Evolutionary conservation across 225 moss, liverwort and hornwort species (phyloP), one percentile per base, ranked within the genome.

Genomic region (Pseudoscleropodium purum): DNA sequence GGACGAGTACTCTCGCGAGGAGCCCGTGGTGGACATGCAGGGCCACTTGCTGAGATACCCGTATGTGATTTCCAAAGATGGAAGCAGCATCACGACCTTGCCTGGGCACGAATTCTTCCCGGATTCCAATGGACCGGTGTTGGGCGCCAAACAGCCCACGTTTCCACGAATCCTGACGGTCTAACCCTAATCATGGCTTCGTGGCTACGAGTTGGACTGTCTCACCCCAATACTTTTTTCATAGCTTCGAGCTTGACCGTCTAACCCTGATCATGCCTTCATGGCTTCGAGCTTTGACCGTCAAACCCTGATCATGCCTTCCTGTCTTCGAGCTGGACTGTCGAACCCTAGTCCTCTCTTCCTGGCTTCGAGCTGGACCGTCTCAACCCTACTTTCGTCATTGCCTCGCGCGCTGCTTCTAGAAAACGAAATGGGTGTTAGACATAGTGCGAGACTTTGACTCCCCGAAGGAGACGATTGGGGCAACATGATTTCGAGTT

Each of bases 41-140:
- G 95, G 94, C 5, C 95, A 95, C 65, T 74, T 95, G 78, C 52
- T 95, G 88, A 89, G 85, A 45, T 95, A 93, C 88, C 95, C 95
- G 9, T 93, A 94, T 54, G 57, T 57, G 63, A 87, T 95, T 65
- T 86, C 85, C 6, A 74, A 90, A 34, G 94, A 92, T 26, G 89
- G 89, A 51, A 94, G 90, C 70, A 92, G 49, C 82, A 89, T 95
- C 67, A 61, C 57, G 11, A 64, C 83, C 85, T 47, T 92, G 41
- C 93, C 92, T 1, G 92, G 95, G 6, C 92, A 90, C 41, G 93
- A 93, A 73, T 88, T 70, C 83, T 95, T 92, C 76, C 95, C 95
- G 5, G 95, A 95, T 66, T 91, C 93, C 57, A 86, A 7, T 27
- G 95, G 93, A 52, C 89, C 75, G 27, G 83, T 93, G n/a, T 41